Conservation (phyloP, 805 yeast genomes). For the Brettanomyces sp. region DNA sequence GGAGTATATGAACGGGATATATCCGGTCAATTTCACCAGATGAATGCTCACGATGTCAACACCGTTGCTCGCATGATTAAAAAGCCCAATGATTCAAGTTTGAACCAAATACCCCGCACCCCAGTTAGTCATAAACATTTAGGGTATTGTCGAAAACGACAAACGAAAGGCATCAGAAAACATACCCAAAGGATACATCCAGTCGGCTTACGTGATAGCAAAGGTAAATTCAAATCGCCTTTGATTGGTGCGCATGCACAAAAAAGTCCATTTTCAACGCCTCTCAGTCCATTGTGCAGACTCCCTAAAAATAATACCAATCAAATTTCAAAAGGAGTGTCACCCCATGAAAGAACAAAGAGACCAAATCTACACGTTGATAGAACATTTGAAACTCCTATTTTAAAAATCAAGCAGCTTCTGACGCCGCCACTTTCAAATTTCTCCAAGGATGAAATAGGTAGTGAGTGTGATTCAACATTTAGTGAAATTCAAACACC, state of each 20-base stretch:
- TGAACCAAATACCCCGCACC: no score
- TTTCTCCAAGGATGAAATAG: background rate
- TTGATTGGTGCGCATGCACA: background rate
- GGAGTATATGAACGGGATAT: constrained; percentile 31
- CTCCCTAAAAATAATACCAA: background rate
- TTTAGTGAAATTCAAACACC: background rate
- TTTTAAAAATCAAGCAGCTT: background rate
- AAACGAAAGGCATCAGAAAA: background rate
- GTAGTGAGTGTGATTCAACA: no score
- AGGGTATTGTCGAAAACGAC: background rate
- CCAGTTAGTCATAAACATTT: no score
- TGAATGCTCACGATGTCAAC: background rate
- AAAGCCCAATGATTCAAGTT: background rate
- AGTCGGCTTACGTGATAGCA: background rate
- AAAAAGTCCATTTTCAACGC: background rate
- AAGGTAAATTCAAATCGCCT: background rate
- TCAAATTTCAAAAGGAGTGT: background rate
- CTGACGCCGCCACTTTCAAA: background rate
- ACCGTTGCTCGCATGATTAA: background rate
- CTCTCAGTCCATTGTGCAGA: background rate
- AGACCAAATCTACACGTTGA: background rate
- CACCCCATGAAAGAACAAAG: background rate
- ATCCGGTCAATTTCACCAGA: constrained; percentile 8
- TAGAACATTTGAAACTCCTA: background rate
- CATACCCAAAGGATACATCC: background rate